Percentiles rank a stretch among this genome's conserved stretches.
Evolutionary conservation across 176 grass and related monocot species (phyloP).

Genomic region (Phyllostachys edulis): DNA sequence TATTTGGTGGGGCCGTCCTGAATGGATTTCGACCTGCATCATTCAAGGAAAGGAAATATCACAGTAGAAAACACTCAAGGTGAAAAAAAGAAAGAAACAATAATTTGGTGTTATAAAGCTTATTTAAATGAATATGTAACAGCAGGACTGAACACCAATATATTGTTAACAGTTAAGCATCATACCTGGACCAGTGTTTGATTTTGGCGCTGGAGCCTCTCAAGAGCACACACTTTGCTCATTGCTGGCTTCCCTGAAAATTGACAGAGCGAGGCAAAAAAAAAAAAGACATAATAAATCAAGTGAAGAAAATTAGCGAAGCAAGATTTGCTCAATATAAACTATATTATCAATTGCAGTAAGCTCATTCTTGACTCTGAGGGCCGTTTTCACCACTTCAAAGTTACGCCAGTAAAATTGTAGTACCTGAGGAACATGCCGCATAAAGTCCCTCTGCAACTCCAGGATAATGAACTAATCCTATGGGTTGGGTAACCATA

Average conservation of each 20-base stretch:
- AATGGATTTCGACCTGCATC: slow-evolving; percentile 83
- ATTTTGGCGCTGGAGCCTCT: slow-evolving; percentile 58
- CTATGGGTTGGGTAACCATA: slow-evolving; percentile 80
- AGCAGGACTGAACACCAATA: slow-evolving; percentile 2
- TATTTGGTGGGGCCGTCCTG: slow-evolving; percentile 87
- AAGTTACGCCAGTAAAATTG: neutral
- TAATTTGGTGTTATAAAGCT: neutral
- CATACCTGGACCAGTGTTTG: slow-evolving; percentile 75
- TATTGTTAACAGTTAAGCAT: neutral
- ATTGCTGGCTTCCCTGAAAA: slow-evolving; percentile 76
- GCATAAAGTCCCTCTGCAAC: slow-evolving; percentile 82
- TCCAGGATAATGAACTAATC: slow-evolving; percentile 72
- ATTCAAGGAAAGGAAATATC: slow-evolving; percentile 22
- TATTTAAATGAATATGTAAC: neutral
- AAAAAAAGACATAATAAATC: slow-evolving; percentile 22
- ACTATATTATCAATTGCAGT: slow-evolving; percentile 8
- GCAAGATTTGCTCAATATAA: neutral
- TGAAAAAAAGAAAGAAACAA: slow-evolving; percentile 15
- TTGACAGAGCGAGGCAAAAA: slow-evolving; percentile 1
- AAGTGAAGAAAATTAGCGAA: slow-evolving; percentile 16
- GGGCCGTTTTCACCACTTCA: neutral
- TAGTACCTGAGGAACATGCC: slow-evolving; percentile 74
- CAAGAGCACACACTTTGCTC: slow-evolving; percentile 83
- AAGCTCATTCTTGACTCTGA: neutral
- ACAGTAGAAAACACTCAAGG: neutral